Evolutionary conservation across 495 filamentous ascomycete genomes (phyloP).

Genomic region (Tuber umbilicatum): DNA sequence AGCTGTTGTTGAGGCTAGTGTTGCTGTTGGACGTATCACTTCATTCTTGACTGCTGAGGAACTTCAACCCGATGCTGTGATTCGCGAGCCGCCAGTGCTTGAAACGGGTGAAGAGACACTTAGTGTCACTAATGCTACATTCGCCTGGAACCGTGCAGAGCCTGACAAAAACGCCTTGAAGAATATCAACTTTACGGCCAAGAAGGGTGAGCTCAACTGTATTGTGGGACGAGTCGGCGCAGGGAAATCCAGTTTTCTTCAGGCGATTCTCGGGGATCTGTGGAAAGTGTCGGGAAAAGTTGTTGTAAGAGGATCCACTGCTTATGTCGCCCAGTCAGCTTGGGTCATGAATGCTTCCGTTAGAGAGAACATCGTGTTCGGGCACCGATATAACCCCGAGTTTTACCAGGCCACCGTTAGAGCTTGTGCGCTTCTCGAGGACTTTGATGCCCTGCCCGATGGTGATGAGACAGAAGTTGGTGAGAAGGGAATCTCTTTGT

Average conservation of each 20-base stretch:
- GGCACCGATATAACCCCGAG: conserved; percentile 83
- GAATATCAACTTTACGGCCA: conserved; percentile 77
- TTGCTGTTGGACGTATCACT: conserved; percentile 80
- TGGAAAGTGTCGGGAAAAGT: conserved; percentile 87
- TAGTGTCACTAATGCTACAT: conserved; percentile 72
- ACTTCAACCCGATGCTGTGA: conserved; percentile 76
- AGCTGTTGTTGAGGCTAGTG: conserved; percentile 88
- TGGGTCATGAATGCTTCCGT: conserved; percentile 99
- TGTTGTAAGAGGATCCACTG: conserved; percentile 66
- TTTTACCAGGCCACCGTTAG: conserved; percentile 94
- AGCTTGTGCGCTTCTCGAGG: conserved; percentile 85
- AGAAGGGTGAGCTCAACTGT: conserved; percentile 87
- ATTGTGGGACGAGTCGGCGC: conserved; percentile 90
- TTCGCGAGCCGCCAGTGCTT: conserved; percentile 57
- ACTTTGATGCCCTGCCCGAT: conserved; percentile 88
- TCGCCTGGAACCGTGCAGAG: conserved; percentile 75
- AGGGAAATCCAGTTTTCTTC: conserved; percentile 88
- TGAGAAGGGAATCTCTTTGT: conserved; percentile 93
- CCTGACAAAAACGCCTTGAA: conserved; percentile 53
- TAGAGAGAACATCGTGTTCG: conserved; percentile 94
- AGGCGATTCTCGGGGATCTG: conserved; percentile 79
- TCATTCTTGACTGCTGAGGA: conserved; percentile 84
- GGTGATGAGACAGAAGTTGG: conserved; percentile 96
- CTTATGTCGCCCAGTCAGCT: conserved; percentile 84
- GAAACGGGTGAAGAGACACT: conserved; percentile 79